These are phyloP conservation scores for Hymenoscyphus fructigenus DNA, from an alignment of 2,329 filamentous ascomycete genomes.

Conservation along the genomic window DNA sequence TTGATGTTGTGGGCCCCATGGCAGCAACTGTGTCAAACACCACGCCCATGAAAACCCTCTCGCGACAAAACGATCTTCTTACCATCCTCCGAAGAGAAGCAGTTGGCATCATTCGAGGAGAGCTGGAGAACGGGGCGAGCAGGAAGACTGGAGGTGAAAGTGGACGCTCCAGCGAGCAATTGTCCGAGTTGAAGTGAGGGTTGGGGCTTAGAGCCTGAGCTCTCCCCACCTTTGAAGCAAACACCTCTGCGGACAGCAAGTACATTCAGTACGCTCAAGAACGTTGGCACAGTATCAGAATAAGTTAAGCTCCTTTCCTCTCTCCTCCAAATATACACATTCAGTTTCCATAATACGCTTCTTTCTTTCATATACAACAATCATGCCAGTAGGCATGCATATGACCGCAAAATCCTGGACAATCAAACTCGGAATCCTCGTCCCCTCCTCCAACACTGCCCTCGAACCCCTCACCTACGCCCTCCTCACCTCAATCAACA, in stretches of 20 bases:
- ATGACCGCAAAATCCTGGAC: conserved; percentile 6
- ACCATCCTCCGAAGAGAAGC: neutral
- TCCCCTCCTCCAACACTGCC: conserved; percentile 45
- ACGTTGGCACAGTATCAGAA: no score
- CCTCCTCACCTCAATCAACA: conserved; percentile 34
- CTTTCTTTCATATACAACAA: neutral
- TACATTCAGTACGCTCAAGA: no score
- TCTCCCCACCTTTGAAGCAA: neutral
- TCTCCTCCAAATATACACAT: no score
- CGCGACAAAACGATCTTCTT: neutral
- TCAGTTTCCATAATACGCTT: neutral
- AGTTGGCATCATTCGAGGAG: neutral
- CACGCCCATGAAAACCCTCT: no score
- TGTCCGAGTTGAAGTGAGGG: no score
- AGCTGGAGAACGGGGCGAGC: neutral
- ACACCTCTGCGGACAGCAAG: neutral
- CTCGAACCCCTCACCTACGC: conserved; percentile 44
- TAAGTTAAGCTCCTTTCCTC: no score
- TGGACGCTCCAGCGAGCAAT: neutral
- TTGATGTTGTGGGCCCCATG: no score
- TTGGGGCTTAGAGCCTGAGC: neutral
- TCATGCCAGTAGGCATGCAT: neutral
- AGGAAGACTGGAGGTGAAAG: neutral
- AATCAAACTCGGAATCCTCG: conserved; percentile 41
- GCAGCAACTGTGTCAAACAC: no score